Percentiles rank a stretch among this genome's conserved stretches.
These are phyloP conservation scores for Aspergillus sojae DNA, from an alignment of 2,329 filamentous ascomycete species.

Conservation along the genomic window DNA sequence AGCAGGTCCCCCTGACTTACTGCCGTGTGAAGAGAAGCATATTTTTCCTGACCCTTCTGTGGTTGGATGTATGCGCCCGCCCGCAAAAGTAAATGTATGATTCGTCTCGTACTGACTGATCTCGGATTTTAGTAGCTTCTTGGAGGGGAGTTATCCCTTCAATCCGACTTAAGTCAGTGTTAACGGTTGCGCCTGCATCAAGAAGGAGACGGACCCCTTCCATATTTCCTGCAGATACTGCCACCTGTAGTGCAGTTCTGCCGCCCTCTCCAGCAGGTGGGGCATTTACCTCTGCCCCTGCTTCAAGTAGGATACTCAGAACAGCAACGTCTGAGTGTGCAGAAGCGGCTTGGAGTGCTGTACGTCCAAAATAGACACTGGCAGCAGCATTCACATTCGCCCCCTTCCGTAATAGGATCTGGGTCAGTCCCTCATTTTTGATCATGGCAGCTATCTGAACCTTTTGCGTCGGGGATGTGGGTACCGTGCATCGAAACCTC, in stretches of 20 bases:
- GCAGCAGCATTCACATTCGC: no score
- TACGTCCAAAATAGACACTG: no score
- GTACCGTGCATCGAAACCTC: not conserved
- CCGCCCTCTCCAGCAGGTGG: no score
- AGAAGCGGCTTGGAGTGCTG: no score
- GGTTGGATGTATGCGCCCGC: not conserved
- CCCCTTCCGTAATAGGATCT: no score
- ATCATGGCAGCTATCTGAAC: not conserved
- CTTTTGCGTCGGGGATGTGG: conserved; percentile 19
- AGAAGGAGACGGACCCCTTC: conserved; percentile 15
- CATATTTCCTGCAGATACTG: no score
- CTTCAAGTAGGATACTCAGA: no score
- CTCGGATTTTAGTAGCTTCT: not conserved
- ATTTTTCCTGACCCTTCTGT: not conserved
- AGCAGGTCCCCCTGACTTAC: not conserved
- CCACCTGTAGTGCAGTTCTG: no score
- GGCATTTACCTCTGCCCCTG: no score
- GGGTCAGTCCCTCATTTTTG: no score
- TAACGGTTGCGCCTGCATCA: conserved; percentile 21
- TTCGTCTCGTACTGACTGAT: not conserved
- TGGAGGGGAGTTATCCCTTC: conserved; percentile 8
- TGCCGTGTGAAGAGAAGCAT: not conserved
- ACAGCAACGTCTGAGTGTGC: no score
- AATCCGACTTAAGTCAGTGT: conserved; percentile 12
- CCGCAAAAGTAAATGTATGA: not conserved